These are phyloP conservation scores for Hamiltosporidium magnivora DNA, from an alignment of 371 early-diverging fungal species.

Conservation along the genomic window DNA sequence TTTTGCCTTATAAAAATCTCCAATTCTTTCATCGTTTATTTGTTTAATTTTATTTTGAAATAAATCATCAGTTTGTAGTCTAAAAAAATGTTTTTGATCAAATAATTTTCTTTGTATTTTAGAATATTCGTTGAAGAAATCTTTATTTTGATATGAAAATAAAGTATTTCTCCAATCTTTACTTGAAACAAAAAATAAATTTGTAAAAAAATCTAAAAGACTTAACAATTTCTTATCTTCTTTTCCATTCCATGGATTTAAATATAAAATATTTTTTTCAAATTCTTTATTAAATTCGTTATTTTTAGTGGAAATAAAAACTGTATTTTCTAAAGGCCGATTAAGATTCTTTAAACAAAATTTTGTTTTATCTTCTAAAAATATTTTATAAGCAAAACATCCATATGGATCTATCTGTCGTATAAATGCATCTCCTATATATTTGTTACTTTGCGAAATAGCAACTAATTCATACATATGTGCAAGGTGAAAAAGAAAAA, in stretches of 20 bases:
- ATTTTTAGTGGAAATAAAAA: slow-evolving; percentile 6
- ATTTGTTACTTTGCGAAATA: slow-evolving; percentile 3
- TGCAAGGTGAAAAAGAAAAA: slow-evolving; percentile 23
- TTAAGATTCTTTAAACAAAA: slow-evolving; percentile 5
- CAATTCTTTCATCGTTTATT: slow-evolving; percentile 10
- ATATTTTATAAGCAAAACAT: slow-evolving; percentile 10
- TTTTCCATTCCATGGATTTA: slow-evolving; percentile 1
- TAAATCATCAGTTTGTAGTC: background rate
- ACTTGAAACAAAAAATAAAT: slow-evolving; percentile 6
- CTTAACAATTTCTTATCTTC: slow-evolving; percentile 2
- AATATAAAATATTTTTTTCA: slow-evolving; percentile 2
- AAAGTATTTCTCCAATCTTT: slow-evolving; percentile 6
- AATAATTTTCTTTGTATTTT: slow-evolving; percentile 15
- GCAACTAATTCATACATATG: slow-evolving; percentile 20
- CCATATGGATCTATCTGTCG: slow-evolving; percentile 17
- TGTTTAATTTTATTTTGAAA: slow-evolving; percentile 8
- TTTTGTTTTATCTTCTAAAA: slow-evolving; percentile 6
- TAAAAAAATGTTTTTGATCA: slow-evolving; percentile 16
- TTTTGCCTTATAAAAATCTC: slow-evolving; percentile 9
- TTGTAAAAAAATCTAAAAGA: slow-evolving; percentile 19
- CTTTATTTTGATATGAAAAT: slow-evolving; percentile 13
- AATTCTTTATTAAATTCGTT: background rate
- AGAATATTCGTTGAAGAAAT: slow-evolving; percentile 10
- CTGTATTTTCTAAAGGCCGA: slow-evolving; percentile 1
- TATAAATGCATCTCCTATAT: background rate